Percentiles rank a stretch among this genome's conserved stretches.
phyloP scores from a whole-genome alignment of 2,329 filamentous ascomycete species.

The Beauveria varroae region DNA sequence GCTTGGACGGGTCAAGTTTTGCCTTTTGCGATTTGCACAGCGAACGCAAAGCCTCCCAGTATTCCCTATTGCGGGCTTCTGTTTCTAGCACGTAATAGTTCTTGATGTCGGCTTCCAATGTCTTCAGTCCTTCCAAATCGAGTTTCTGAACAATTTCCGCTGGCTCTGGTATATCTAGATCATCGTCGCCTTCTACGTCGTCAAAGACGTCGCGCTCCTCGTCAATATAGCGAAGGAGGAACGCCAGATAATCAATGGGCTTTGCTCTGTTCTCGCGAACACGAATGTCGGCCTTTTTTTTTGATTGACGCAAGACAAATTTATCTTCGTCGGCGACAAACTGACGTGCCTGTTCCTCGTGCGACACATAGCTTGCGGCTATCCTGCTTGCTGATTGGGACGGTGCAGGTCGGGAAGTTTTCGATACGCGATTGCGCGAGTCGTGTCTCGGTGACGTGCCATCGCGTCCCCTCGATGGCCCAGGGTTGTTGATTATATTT shows the following conservation, averaged over 20 bases:
- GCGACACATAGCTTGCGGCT: slow-evolving; percentile 47
- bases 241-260: slow-evolving; percentile 88
- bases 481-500: slow-evolving; percentile 41
- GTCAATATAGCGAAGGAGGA: slow-evolving; percentile 84
- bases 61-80: slow-evolving; percentile 70
- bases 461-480: slow-evolving; percentile 36
- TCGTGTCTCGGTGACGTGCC: slow-evolving; percentile 50
- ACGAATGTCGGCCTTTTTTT: slow-evolving; percentile 94
- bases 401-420: slow-evolving; percentile 32
- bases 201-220: slow-evolving; percentile 78
- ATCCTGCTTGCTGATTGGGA: slow-evolving; percentile 21
- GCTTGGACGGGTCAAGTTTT: slow-evolving; percentile 52
- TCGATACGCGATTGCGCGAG: slow-evolving; percentile 48
- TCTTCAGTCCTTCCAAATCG: slow-evolving; percentile 56
- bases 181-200: slow-evolving; percentile 66
- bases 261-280: slow-evolving; percentile 86
- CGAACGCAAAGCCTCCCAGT: slow-evolving; percentile 85
- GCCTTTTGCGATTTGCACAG: slow-evolving; percentile 72
- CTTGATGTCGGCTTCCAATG: slow-evolving; percentile 73
- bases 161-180: slow-evolving; percentile 71
- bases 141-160: slow-evolving; percentile 73
- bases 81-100: slow-evolving; percentile 77
- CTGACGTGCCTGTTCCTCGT: slow-evolving; percentile 69
- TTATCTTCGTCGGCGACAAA: slow-evolving; percentile 94
- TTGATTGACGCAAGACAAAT: slow-evolving; percentile 92